Evolutionary conservation across 108 stramenopile species (phyloP), one percentile per base, ranked within the genome.

Genomic region (Conticribra guillardii): DNA sequence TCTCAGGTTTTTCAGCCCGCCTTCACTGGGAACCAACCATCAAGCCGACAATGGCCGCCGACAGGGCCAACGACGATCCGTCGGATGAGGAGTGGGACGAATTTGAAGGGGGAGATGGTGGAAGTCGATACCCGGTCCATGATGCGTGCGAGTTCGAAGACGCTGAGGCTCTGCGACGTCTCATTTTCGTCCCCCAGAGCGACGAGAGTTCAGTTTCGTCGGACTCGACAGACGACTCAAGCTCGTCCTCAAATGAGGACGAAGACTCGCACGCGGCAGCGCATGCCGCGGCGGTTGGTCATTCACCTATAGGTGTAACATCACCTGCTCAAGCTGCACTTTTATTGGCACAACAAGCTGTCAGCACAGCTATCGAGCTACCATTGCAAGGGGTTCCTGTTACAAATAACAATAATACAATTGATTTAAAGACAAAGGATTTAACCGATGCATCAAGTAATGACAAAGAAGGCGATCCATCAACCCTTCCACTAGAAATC

Each of bases 61-160:
- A 65, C 32, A 69, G 65, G 21, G 29, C 54, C 49, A 80, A 82
- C 60, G 85, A 83, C 67, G n/a, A n/a, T n/a, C n/a, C n/a, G n/a
- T n/a, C n/a, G n/a, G 88, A 89, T 60, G 88, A 89, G 33, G 87
- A 83, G 16, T 83, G 85, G 72, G 81, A 82, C 71, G 77, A 76
- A 50, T 81, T 74, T 60, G 79, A 76, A 53, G 79, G 64, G 18
- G 24, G 68, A 50, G 7, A 67, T 18, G 60, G 46, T 45, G 84
- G 82, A 51, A 70, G 76, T 29, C 87, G 90, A 57, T 95, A 89
- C 67, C 94, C 94, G 28, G 72, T 95, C 15, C 94, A 95, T 76
- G 91, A 95, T 65, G 88, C 87, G 49, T 85, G 84, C 63, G 94
- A 95, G 69, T 88, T 88, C 52, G 91, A 91, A 56, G 88, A 89